Conservation (phyloP, 352 stramenopile genomes). For the Phytophthora syringae region DNA sequence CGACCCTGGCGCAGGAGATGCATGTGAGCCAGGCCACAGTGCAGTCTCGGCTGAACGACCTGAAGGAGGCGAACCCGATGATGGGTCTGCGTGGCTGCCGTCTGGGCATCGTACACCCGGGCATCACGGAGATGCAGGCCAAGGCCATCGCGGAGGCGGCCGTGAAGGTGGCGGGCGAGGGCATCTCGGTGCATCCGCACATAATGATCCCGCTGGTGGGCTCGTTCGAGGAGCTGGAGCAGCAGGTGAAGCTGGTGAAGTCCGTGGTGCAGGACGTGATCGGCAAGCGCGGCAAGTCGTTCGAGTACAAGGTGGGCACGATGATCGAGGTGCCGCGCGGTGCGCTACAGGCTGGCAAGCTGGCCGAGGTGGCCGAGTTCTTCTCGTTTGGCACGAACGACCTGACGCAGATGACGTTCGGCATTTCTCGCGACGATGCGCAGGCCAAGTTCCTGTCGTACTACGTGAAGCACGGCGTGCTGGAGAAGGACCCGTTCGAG, state of each 20-base stretch:
- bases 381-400: no score
- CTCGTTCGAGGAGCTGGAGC: constrained; percentile 31
- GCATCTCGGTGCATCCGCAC: constrained; percentile 31
- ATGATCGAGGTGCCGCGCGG: constrained; percentile 30
- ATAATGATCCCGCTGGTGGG: constrained; percentile 27
- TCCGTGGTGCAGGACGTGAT: constrained; percentile 32
- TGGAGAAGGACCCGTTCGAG: constrained; percentile 39
- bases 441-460: no score
- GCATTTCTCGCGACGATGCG: no score
- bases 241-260: constrained; percentile 37
- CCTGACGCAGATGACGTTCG: no score
- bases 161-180: constrained; percentile 11
- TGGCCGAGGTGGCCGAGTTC: no score
- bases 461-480: background rate
- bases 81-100: constrained; percentile 35
- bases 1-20: constrained; percentile 26
- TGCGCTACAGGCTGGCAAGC: no score
- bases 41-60: constrained; percentile 19
- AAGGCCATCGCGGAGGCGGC: constrained; percentile 30
- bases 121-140: constrained; percentile 36
- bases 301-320: constrained; percentile 37
- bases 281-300: constrained; percentile 26
- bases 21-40: constrained; percentile 28
- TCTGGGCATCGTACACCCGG: constrained; percentile 35
- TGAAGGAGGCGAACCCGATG: constrained; percentile 41